phyloP scores from a whole-genome alignment of 805 yeast genomes.

The Lipomyces spencermartinsiae region DNA sequence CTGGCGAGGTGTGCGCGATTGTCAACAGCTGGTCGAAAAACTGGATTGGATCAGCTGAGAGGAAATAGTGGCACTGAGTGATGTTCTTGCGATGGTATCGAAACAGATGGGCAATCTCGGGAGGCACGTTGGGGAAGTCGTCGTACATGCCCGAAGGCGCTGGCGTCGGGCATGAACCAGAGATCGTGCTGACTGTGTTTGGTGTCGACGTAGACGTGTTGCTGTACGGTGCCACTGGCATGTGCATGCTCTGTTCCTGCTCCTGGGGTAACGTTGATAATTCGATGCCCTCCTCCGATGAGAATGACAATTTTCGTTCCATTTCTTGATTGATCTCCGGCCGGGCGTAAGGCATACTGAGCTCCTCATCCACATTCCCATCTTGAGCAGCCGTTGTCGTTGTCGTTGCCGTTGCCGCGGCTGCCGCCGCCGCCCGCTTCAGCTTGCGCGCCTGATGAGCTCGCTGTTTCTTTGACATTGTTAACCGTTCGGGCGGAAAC shows the following conservation, averaged over 20 bases:
- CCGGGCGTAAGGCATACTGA: neutral
- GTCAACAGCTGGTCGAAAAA: constrained; percentile 22
- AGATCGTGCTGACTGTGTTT: constrained; percentile 3
- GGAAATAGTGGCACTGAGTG: constrained; percentile 31
- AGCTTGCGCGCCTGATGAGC: constrained; percentile 20
- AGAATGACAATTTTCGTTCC: neutral
- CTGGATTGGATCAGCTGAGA: constrained; percentile 26
- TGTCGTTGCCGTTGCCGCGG: constrained; percentile 12
- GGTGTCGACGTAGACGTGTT: neutral
- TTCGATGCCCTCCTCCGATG: neutral
- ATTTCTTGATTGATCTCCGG: neutral
- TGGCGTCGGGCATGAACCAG: neutral
- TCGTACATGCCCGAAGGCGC: neutral
- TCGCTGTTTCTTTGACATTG: constrained; percentile 29
- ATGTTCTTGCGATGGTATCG: constrained; percentile 24
- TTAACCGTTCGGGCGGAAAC: constrained; percentile 29
- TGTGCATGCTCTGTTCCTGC: neutral
- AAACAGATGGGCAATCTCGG: constrained; percentile 21
- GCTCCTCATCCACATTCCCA: neutral
- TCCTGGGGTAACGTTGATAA: neutral
- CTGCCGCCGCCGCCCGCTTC: constrained; percentile 24
- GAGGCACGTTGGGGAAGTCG: constrained; percentile 16
- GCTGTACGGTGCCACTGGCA: neutral
- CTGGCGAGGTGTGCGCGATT: constrained; percentile 11
- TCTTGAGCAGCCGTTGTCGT: neutral